Conservation (phyloP, 2,329 filamentous ascomycete genomes). For the Metarhizium album region DNA sequence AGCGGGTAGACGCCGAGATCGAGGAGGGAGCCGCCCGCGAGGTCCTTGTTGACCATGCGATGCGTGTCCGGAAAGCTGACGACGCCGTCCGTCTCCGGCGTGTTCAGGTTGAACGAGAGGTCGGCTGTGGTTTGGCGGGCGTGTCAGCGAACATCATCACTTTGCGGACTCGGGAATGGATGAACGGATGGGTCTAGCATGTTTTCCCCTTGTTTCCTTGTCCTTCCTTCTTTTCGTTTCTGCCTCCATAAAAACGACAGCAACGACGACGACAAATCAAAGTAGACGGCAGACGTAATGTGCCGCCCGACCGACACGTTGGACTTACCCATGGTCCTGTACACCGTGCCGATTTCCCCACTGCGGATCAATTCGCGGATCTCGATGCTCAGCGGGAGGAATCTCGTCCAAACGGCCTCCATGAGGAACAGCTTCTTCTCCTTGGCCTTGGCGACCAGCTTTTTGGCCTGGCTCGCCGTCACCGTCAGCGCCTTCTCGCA, state of each 20-base stretch:
- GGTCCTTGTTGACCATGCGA: conserved; percentile 71
- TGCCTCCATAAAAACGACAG: too few relatives aligned
- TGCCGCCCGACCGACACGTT: too few relatives aligned
- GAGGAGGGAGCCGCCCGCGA: conserved; percentile 73
- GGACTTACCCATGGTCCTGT: conserved; percentile 44
- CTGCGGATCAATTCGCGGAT: conserved; percentile 52
- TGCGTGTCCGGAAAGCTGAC: conserved; percentile 49
- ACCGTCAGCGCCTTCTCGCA: conserved; percentile 89
- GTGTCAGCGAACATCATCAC: too few relatives aligned
- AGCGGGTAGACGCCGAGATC: conserved; percentile 83
- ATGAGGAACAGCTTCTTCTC: conserved; percentile 67
- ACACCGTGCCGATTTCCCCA: conserved; percentile 48
- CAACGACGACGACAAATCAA: too few relatives aligned
- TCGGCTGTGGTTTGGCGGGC: too few relatives aligned
- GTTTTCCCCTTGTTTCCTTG: too few relatives aligned
- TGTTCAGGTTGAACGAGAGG: conserved; percentile 49
- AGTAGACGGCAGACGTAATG: too few relatives aligned
- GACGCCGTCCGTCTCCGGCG: conserved; percentile 36
- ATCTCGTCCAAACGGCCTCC: conserved; percentile 86
- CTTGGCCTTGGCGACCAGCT: conserved; percentile 59
- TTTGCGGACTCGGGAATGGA: too few relatives aligned
- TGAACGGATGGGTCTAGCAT: too few relatives aligned
- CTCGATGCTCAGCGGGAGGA: conserved; percentile 74
- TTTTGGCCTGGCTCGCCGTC: conserved; percentile 64
- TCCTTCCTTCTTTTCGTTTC: too few relatives aligned